Conservation (phyloP, 2,329 filamentous ascomycete species). For the Aspergillus texensis region DNA sequence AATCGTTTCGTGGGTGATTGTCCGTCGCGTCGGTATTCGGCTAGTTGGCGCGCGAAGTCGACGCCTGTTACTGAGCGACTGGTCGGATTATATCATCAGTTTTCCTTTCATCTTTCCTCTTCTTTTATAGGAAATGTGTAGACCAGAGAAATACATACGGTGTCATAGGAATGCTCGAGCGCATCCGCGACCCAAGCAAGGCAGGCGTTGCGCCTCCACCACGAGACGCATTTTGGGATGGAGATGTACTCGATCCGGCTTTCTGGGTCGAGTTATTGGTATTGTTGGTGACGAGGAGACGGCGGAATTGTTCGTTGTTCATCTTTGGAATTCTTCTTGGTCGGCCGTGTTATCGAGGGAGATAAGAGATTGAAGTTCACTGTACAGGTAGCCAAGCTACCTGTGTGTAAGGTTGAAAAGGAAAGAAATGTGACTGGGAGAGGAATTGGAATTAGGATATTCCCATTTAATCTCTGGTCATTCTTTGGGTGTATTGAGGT, state of each 20-base stretch:
- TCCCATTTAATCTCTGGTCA: not conserved
- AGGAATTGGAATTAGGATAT: not conserved
- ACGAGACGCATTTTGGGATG: conserved; percentile 13
- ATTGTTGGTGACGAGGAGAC: conserved; percentile 63
- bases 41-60: conserved; percentile 83
- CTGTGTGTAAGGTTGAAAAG: conserved; percentile 2
- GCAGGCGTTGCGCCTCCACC: conserved; percentile 52
- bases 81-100: not conserved
- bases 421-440: conserved; percentile 3
- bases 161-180: conserved; percentile 88
- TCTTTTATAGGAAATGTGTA: not conserved
- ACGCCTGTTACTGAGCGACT: conserved; percentile 68
- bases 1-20: conserved; percentile 71
- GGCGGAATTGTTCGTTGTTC: conserved; percentile 96
- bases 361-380: not conserved
- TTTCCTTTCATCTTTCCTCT: not conserved
- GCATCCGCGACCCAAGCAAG: conserved; percentile 74
- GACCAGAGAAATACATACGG: conserved; percentile 60
- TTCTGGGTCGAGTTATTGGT: conserved; percentile 15
- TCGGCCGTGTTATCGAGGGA: not conserved
- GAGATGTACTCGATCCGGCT: not conserved
- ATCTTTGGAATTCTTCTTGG: conserved; percentile 51
- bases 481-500: not conserved
- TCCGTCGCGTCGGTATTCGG: conserved; percentile 66
- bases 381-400: not conserved